Evolutionary conservation across 2,329 filamentous ascomycete genomes (phyloP), one percentile per base, ranked within the genome.

Genomic region (Allantophomopsis lycopodina): DNA sequence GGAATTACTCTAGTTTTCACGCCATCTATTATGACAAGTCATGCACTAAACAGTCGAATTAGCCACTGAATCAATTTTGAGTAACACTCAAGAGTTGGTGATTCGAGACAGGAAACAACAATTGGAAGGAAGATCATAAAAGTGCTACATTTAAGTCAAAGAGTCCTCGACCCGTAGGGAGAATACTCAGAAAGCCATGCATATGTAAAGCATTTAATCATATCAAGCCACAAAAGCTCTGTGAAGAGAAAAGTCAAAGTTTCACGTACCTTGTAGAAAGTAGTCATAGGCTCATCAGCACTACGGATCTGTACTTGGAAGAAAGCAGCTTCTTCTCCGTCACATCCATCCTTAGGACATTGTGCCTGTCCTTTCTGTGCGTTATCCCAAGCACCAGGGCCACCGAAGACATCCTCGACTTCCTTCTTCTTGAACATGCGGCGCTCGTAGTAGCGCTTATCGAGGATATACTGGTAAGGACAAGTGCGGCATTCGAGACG

Each of bases 251-350:
- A 17, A 34, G 15, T n/a, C 4, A 23, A 16, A 14, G 13, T 18
- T 16, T 14, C 15, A 49, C 62, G 40, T 54, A 85, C 83, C 74
- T 87, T 91, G 64, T 81, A 93, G 62, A 96, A 96, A 44, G 79
- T 89, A 49, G 91, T 98, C 83, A 94, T 95, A 44, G 91, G 91
- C 69, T 98, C 91, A 64, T 98, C 91, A 39, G 91, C 91, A 68
- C 86, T 94, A 51, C 91, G 79, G 63, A 96, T 96, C 71, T 98
- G 91, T 51, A 96, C 78, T 68, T 94, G 86, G 67, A 88, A 94
- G 66, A 89, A 96, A 47, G 88, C 93, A 3, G 91, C 91, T 64
- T 86, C 77, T 44, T 76, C 71, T 46, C 86, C 86, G 54, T 83
- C 71, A 66, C 91, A 98, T 41, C 71, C 71, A 32, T 87, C 78